These are phyloP conservation scores for Micractinium sp. DNA, from an alignment of 139 green algal species.

Conservation along the genomic window DNA sequence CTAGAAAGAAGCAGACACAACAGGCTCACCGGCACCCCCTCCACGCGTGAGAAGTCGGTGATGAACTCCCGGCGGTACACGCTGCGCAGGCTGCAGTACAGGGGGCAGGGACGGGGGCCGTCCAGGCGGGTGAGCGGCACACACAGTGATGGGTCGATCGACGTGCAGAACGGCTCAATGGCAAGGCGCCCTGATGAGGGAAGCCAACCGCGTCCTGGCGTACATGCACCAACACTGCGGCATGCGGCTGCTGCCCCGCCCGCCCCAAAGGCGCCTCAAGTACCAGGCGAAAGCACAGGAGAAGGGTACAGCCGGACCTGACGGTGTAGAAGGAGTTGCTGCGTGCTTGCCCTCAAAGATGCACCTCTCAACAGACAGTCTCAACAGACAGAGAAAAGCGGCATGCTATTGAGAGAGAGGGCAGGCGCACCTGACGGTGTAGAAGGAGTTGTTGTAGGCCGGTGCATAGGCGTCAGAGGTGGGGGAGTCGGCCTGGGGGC, in stretches of 20 bases:
- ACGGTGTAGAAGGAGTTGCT: too few relatives aligned
- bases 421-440: conserved; percentile 59
- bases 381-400: too few relatives aligned
- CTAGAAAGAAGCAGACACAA: too few relatives aligned
- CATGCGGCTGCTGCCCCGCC: neutral
- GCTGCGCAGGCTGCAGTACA: conserved; percentile 53
- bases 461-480: conserved; percentile 73
- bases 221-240: too few relatives aligned
- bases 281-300: neutral
- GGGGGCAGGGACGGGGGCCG: neutral
- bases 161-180: too few relatives aligned
- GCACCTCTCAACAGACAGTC: too few relatives aligned
- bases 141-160: neutral
- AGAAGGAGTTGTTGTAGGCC: conserved; percentile 77
- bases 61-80: conserved; percentile 68
- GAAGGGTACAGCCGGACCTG: too few relatives aligned
- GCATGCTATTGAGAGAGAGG: too few relatives aligned
- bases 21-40: conserved; percentile 74
- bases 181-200: too few relatives aligned
- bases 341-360: too few relatives aligned
- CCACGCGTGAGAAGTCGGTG: conserved; percentile 82
- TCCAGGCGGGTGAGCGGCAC: neutral
- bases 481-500: conserved; percentile 62
- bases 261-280: neutral
- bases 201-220: neutral